Conservation (phyloP, 75 land plant species). For the Picea sitchensis region DNA sequence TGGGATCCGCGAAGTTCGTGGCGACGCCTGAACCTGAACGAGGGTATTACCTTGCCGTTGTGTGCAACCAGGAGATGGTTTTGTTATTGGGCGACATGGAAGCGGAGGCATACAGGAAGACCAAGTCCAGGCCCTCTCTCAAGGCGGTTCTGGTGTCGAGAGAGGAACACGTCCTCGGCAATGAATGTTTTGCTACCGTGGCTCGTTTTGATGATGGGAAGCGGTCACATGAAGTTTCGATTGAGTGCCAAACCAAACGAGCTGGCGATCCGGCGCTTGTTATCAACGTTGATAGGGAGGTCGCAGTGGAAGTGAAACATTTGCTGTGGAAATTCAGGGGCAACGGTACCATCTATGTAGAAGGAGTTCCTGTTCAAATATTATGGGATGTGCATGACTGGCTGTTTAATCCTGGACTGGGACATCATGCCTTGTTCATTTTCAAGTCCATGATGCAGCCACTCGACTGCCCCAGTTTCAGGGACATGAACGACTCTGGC, state of each 20-base stretch:
- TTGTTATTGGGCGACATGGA: slow-evolving; percentile 82
- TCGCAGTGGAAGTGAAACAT: slow-evolving; percentile 20
- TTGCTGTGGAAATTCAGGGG: slow-evolving; percentile 33
- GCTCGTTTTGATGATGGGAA: slow-evolving; percentile 77
- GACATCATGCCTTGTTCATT: slow-evolving; percentile 23
- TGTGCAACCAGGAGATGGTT: slow-evolving; percentile 51
- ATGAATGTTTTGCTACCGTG: slow-evolving; percentile 60
- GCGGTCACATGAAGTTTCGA: slow-evolving; percentile 22
- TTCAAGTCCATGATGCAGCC: slow-evolving; percentile 1
- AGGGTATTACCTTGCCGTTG: slow-evolving; percentile 68
- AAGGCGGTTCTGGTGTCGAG: slow-evolving; percentile 53
- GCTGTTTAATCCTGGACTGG: slow-evolving; percentile 55
- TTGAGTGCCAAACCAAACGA: slow-evolving; percentile 31
- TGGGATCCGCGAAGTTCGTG: slow-evolving; percentile 79
- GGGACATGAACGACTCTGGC: slow-evolving; percentile 6
- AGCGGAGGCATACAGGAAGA: slow-evolving; percentile 69
- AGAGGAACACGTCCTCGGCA: slow-evolving; percentile 77
- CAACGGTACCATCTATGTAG: slow-evolving; percentile 21
- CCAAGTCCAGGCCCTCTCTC: slow-evolving; percentile 29
- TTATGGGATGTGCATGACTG: slow-evolving; percentile 96
- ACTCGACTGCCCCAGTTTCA: not conserved
- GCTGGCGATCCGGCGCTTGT: slow-evolving; percentile 10
- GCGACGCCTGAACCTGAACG: slow-evolving; percentile 79
- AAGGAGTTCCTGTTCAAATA: slow-evolving; percentile 15
- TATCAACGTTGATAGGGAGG: slow-evolving; percentile 59